Evolutionary conservation across 1,284 basidiomycete genomes (phyloP).

Genomic region (Pterula multifida): DNA sequence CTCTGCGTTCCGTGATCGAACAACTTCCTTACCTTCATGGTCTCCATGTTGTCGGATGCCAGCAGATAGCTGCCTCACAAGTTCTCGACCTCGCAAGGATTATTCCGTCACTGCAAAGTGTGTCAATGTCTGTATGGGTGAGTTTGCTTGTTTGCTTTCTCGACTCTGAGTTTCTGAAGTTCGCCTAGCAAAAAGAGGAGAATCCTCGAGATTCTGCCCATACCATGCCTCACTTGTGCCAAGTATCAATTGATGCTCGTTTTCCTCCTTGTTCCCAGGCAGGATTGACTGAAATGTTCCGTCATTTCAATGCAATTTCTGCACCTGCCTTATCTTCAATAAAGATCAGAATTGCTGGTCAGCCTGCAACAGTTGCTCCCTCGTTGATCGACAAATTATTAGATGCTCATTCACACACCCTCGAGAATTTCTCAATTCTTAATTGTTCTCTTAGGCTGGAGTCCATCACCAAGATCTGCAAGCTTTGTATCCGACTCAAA

Average conservation of each 20-base stretch:
- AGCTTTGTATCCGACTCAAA: conserved; percentile 32
- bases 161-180: not conserved
- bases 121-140: conserved; percentile 48
- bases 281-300: conserved; percentile 24
- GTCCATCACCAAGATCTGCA: conserved; percentile 28
- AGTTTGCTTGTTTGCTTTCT: conserved; percentile 12
- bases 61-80: conserved; percentile 35
- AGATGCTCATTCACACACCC: conserved; percentile 27
- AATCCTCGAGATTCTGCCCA: not conserved
- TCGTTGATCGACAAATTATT: conserved; percentile 31
- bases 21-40: conserved; percentile 39
- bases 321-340: conserved; percentile 31
- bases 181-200: not conserved
- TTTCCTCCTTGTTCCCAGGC: conserved; percentile 5
- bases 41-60: conserved; percentile 48
- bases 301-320: conserved; percentile 24
- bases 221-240: not conserved
- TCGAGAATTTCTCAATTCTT: conserved; percentile 34
- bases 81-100: conserved; percentile 33
- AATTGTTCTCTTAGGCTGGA: conserved; percentile 30
- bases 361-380: conserved; percentile 23
- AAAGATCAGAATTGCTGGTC: conserved; percentile 36
- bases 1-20: conserved; percentile 34
- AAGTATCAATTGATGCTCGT: not conserved
- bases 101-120: conserved; percentile 40